Base-by-base conservation (phyloP, 1,284 basidiomycete species). In the Amylostereum areolatum region DNA sequence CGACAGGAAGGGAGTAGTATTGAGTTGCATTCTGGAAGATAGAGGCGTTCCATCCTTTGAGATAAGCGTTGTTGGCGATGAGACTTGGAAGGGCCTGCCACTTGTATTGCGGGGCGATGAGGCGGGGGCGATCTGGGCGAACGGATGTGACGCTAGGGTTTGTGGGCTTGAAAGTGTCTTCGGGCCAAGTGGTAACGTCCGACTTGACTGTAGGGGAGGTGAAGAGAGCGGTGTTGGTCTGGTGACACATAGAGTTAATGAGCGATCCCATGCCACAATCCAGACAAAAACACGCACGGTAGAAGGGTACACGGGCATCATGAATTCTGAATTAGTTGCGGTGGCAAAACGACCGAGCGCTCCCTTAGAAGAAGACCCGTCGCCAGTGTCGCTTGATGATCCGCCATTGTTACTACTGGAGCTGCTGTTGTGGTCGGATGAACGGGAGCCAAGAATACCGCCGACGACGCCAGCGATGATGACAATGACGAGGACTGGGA, bases 81-180 rank as follows among this genome's bases (percentile, higher is more conserved):
- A 95, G 75, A n/a, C 63, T 61, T 9, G 84, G 83, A 34, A 99
- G 79, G 27, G 85, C 91, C 29, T 80, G 70, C 96, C 97, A 98
- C 68, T 94, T 93, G 77, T 93, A 95, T 11, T 77, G 61, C 9
- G 96, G 92, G 12, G 95, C 95, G 57, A 97, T 89, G 54, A 99
- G 77, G 53, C 92, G 88, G 25, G 96, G 96, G 58, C 95, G 91
- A 59, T 89, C 83, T 5, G 83, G 62, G 49, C 93, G 87, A 41
- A 88, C 74, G 47, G 65, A 70, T 32, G 82, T 81, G 11, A 79
- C 74, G 44, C 69, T 66, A 8, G 84, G 80, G 55, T 65, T 80
- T 24, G 78, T 66, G 8, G 89, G 84, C 48, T 81, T 63, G 67
- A 85, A 89, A 25, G 85, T 62, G 61, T 95, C 92, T 49, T 71